phyloP scores from a whole-genome alignment of 345 rosid species.

The Euclidium syriacum region DNA sequence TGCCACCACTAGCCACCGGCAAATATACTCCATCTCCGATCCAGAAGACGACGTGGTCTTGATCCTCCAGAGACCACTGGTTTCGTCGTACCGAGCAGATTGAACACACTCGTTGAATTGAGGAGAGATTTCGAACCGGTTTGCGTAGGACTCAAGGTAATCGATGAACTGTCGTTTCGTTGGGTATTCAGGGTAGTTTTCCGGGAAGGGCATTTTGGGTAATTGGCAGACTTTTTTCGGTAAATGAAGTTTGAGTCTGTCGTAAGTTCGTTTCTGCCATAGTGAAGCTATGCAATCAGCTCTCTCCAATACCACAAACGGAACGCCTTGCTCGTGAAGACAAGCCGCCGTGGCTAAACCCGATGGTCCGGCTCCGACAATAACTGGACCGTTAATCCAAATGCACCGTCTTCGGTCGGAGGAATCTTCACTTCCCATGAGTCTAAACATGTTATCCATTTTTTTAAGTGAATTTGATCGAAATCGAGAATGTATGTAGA shows the following conservation, averaged over 20 bases:
- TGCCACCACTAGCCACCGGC: constrained; percentile 94
- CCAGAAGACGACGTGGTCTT: constrained; percentile 35
- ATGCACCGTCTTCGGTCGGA: constrained; percentile 37
- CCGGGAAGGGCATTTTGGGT: constrained; percentile 75
- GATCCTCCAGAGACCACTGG: constrained; percentile 76
- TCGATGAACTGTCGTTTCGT: constrained; percentile 63
- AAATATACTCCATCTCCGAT: constrained; percentile 69
- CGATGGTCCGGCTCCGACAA: constrained; percentile 83
- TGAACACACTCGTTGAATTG: constrained; percentile 79
- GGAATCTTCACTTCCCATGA: constrained; percentile 40
- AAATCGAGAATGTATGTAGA: neutral
- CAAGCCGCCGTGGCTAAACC: constrained; percentile 84
- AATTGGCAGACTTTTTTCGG: constrained; percentile 78
- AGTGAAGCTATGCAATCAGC: constrained; percentile 81
- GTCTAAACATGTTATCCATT: constrained; percentile 50
- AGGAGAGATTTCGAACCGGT: constrained; percentile 55
- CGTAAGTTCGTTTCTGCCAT: constrained; percentile 75
- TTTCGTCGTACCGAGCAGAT: constrained; percentile 71
- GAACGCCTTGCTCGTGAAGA: constrained; percentile 63
- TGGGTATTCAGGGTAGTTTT: constrained; percentile 69
- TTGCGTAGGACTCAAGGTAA: constrained; percentile 71
- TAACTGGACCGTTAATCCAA: constrained; percentile 69
- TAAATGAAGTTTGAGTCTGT: constrained; percentile 75
- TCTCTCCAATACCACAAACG: constrained; percentile 64
- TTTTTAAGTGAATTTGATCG: neutral